Evolutionary conservation across 2,329 filamentous ascomycete species (phyloP).

Genomic region (Apiospora sp.): DNA sequence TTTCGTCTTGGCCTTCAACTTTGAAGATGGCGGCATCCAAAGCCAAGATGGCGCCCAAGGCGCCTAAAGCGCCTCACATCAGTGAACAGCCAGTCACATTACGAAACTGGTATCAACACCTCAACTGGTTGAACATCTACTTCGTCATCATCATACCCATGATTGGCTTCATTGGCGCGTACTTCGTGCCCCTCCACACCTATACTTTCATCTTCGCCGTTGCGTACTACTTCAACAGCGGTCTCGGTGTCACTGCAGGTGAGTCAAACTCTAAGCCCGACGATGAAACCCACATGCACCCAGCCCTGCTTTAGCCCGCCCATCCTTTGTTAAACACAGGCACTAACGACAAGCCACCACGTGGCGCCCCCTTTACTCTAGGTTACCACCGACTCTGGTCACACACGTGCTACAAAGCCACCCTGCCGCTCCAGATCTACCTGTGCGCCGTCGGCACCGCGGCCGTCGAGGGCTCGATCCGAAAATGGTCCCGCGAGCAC

Average conservation of each 20-base stretch:
- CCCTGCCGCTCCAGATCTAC: slow-evolving; percentile 53
- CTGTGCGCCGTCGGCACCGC: slow-evolving; percentile 55
- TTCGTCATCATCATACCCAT: slow-evolving; percentile 83
- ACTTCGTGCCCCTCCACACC: slow-evolving; percentile 72
- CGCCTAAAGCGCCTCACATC: slow-evolving; percentile 79
- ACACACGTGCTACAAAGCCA: slow-evolving; percentile 56
- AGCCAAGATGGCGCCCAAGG: background rate
- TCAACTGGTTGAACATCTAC: slow-evolving; percentile 91
- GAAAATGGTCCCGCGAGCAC: slow-evolving; percentile 59
- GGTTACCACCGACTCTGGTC: slow-evolving; percentile 50
- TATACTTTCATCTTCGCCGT: slow-evolving; percentile 54
- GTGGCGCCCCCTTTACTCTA: slow-evolving; percentile 18
- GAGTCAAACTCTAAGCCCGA: slow-evolving; percentile 26
- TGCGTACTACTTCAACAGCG: slow-evolving; percentile 45
- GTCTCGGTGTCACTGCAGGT: slow-evolving; percentile 46
- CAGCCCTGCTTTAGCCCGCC: too few relatives aligned
- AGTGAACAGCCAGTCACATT: slow-evolving; percentile 81
- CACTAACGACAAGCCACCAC: slow-evolving; percentile 15
- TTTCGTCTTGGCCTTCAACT: background rate
- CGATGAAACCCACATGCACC: background rate
- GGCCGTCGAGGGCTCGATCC: slow-evolving; percentile 56
- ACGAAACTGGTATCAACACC: slow-evolving; percentile 88
- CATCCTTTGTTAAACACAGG: background rate
- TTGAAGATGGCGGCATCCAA: slow-evolving; percentile 16
- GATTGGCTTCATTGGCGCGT: slow-evolving; percentile 74